Conservation (phyloP, 1,284 basidiomycete genomes). For the Melampsora americana region DNA sequence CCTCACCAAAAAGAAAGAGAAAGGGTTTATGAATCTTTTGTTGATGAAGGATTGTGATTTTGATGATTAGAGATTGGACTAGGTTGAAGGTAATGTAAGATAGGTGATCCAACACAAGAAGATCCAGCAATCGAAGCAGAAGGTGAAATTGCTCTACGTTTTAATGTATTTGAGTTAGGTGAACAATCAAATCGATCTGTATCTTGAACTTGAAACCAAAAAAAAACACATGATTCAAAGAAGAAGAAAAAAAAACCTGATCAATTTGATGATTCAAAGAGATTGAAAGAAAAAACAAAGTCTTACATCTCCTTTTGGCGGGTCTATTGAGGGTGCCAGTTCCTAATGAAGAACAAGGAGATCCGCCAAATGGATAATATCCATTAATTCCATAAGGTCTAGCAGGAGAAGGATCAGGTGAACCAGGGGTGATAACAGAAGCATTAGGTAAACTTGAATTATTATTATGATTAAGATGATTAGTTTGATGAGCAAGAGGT, state of each 20-base stretch:
- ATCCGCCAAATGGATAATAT: background rate
- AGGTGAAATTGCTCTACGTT: constrained; percentile 28
- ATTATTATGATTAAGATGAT: background rate
- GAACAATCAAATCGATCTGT: constrained; percentile 15
- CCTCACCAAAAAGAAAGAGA: too few species aligned
- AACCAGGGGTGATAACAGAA: background rate
- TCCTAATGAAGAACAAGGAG: background rate
- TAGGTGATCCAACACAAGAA: constrained; percentile 34
- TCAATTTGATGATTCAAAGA: background rate
- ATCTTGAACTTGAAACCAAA: constrained; percentile 17
- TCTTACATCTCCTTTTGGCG: constrained; percentile 24
- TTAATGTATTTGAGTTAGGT: background rate
- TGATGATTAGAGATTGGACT: too few species aligned
- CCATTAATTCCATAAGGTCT: background rate
- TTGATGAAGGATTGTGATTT: too few species aligned
- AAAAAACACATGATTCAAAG: too few species aligned
- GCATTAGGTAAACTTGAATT: background rate
- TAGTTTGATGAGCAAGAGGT: background rate
- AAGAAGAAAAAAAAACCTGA: background rate
- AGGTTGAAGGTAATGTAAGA: background rate
- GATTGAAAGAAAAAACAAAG: background rate
- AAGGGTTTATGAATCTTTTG: too few species aligned
- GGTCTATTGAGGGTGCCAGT: background rate
- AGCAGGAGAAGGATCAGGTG: background rate
- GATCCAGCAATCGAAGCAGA: constrained; percentile 17